phyloP scores from a whole-genome alignment of 176 grass and related monocot species.

The Carex scoparia region DNA sequence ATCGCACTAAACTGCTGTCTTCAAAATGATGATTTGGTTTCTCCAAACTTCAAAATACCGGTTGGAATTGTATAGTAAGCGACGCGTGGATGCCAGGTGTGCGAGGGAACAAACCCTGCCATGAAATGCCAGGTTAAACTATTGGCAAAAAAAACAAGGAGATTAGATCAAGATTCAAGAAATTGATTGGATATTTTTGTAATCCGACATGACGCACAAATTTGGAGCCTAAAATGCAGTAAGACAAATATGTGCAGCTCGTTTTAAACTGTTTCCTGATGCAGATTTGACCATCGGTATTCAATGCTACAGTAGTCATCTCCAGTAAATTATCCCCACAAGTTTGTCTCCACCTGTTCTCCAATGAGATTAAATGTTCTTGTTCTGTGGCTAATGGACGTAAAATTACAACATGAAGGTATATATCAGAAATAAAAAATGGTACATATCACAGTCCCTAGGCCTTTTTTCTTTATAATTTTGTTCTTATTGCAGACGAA shows the following conservation, averaged over 20 bases:
- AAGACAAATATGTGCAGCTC: not conserved
- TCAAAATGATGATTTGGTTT: not conserved
- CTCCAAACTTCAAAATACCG: not conserved
- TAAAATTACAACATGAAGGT: not conserved
- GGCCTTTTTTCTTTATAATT: not conserved
- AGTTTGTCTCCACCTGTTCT: not conserved
- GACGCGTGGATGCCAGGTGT: not conserved
- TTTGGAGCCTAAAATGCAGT: not conserved
- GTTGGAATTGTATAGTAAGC: not conserved
- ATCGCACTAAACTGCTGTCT: too few relatives aligned
- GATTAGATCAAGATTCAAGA: conserved; percentile 7
- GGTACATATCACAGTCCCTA: not conserved
- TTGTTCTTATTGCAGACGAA: not conserved
- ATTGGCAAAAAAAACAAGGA: not conserved
- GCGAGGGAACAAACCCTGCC: not conserved
- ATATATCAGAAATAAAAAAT: not conserved
- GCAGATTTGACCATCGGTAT: conserved; percentile 1
- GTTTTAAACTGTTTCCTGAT: conserved; percentile 7
- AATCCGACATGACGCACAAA: conserved; percentile 4
- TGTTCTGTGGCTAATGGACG: not conserved
- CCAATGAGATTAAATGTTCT: not conserved
- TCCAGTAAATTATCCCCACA: not conserved
- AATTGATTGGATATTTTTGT: not conserved
- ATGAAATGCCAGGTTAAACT: not conserved
- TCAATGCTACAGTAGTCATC: not conserved